These are phyloP conservation scores for Corinectria fuckeliana DNA, from an alignment of 2,329 filamentous ascomycete genomes.

Conservation along the genomic window DNA sequence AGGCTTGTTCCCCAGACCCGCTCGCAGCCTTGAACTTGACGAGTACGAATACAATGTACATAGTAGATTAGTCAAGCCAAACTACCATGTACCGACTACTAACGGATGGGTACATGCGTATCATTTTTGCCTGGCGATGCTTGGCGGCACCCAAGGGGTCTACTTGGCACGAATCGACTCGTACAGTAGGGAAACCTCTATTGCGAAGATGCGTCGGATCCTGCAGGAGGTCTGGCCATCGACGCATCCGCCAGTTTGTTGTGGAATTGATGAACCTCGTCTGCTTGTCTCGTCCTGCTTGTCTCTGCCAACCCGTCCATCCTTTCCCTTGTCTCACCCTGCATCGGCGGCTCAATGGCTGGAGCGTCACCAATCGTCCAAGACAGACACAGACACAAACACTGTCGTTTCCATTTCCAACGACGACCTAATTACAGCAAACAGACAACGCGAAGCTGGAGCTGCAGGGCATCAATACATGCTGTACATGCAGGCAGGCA, in stretches of 20 bases:
- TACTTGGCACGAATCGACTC: too few relatives aligned
- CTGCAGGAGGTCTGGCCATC: neutral
- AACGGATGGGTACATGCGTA: conserved; percentile 1
- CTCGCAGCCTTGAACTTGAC: neutral
- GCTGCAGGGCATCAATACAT: conserved; percentile 24
- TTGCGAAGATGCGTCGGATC: neutral
- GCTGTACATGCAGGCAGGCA: conserved; percentile 7
- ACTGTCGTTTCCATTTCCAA: neutral
- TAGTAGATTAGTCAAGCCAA: too few relatives aligned
- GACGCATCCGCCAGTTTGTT: neutral
- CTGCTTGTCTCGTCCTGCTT: neutral
- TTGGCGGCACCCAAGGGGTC: neutral
- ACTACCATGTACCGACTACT: too few relatives aligned
- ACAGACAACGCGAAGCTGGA: neutral
- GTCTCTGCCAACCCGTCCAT: neutral
- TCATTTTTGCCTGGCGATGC: neutral
- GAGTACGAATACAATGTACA: too few relatives aligned
- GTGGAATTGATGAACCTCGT: neutral
- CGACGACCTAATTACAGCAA: neutral
- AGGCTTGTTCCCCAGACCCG: conserved; percentile 2
- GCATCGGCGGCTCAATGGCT: neutral
- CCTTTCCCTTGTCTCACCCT: neutral
- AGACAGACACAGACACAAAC: too few relatives aligned
- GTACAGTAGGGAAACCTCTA: neutral
- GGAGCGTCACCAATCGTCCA: neutral